A percentile compares a stretch with the other conserved stretches of the same genome.
These are phyloP conservation scores for Thielaviopsis ethacetica DNA, from an alignment of 2,329 filamentous ascomycete species.

Conservation along the genomic window DNA sequence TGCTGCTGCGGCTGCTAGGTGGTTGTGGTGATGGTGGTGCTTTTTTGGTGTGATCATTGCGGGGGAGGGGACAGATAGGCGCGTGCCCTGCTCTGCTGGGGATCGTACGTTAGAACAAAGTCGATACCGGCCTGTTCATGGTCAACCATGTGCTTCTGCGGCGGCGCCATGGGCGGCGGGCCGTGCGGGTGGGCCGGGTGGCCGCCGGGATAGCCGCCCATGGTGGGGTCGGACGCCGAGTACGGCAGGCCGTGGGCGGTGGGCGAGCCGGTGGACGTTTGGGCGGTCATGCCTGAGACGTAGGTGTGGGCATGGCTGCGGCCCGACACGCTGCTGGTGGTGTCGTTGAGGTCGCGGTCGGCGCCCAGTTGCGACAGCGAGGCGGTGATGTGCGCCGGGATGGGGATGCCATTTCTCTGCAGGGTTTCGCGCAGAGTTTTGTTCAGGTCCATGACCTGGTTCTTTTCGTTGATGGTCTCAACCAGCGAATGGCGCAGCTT, in stretches of 20 bases:
- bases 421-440: conserved; percentile 39
- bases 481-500: conserved; percentile 61
- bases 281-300: conserved; percentile 26
- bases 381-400: conserved; percentile 8
- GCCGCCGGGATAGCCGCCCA: conserved; percentile 16
- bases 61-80: conserved; percentile 51
- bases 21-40: not conserved
- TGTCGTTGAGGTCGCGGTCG: conserved; percentile 30
- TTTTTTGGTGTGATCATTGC: conserved; percentile 17
- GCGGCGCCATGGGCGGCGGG: not conserved
- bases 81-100: conserved; percentile 30
- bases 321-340: conserved; percentile 41
- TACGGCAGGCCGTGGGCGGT: conserved; percentile 14
- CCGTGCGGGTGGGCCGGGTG: conserved; percentile 21
- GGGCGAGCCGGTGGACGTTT: conserved; percentile 23
- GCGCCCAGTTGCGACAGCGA: conserved; percentile 14
- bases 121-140: conserved; percentile 76
- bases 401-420: conserved; percentile 32
- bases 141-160: conserved; percentile 29
- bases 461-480: conserved; percentile 49
- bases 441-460: conserved; percentile 23
- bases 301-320: conserved; percentile 40
- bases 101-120: conserved; percentile 77
- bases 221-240: conserved; percentile 14
- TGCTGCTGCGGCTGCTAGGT: not conserved